These are phyloP conservation scores for Cryptococcus amylolentus DNA, from an alignment of 1,284 basidiomycete species.

Conservation along the genomic window DNA sequence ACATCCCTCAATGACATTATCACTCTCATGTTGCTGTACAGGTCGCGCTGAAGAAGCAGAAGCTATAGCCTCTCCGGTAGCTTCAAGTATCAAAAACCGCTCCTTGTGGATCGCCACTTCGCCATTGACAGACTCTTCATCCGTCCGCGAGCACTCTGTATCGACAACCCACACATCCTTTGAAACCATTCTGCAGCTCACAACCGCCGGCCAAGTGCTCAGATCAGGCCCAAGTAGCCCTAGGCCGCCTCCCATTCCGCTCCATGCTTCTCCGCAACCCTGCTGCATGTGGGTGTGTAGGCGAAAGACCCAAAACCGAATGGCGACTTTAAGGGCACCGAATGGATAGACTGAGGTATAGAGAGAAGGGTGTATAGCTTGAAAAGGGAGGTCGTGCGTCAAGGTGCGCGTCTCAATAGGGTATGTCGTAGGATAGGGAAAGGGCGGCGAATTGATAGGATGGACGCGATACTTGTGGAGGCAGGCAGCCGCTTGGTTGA, in stretches of 20 bases:
- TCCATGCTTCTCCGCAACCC: conserved; percentile 27
- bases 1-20: conserved; percentile 12
- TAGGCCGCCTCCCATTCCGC: conserved; percentile 8
- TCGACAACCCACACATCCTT: conserved; percentile 21
- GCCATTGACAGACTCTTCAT: too few relatives aligned
- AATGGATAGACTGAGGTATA: conserved; percentile 9
- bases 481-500: too few relatives aligned
- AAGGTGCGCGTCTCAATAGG: not conserved
- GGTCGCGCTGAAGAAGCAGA: not conserved
- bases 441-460: too few relatives aligned
- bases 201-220: conserved; percentile 23
- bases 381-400: conserved; percentile 15
- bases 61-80: conserved; percentile 27
- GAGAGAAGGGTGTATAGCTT: conserved; percentile 16
- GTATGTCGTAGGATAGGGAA: not conserved
- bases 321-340: conserved; percentile 16
- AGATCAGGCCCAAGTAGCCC: conserved; percentile 28
- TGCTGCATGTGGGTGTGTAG: conserved; percentile 23
- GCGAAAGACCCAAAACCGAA: conserved; percentile 34
- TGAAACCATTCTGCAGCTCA: conserved; percentile 6
- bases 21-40: not conserved
- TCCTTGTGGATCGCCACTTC: not conserved
- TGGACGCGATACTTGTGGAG: too few relatives aligned
- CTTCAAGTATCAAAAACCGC: conserved; percentile 13
- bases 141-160: not conserved